These are phyloP conservation scores for Colletotrichum melonis DNA, from an alignment of 2,329 filamentous ascomycete species.

Conservation along the genomic window DNA sequence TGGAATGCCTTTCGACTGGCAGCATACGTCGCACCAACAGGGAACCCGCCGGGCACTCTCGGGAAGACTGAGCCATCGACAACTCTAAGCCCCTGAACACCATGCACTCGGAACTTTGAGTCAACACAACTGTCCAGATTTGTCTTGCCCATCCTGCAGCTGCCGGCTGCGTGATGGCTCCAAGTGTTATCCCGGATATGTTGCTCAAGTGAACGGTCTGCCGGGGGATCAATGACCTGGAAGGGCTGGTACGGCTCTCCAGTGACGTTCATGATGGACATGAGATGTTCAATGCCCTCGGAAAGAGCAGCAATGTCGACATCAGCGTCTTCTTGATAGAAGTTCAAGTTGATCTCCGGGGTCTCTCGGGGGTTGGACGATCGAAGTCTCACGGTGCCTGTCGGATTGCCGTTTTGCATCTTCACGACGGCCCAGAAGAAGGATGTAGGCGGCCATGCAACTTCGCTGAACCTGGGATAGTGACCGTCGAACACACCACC, in stretches of 20 bases:
- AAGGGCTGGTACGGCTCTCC: no score
- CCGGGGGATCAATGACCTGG: no score
- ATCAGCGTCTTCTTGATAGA: slow-evolving; percentile 53
- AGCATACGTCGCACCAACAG: slow-evolving; percentile 67
- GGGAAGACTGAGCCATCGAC: slow-evolving; percentile 71
- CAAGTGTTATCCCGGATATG: slow-evolving; percentile 52
- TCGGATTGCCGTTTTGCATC: slow-evolving; percentile 56
- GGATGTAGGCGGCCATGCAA: no score
- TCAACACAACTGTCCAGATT: slow-evolving; percentile 69
- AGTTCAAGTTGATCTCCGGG: slow-evolving; percentile 71
- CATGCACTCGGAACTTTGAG: slow-evolving; percentile 66
- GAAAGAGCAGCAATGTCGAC: no score
- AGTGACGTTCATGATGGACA: no score
- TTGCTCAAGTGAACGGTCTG: no score
- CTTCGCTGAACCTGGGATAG: no score
- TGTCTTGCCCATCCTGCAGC: slow-evolving; percentile 63
- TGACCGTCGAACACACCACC: no score
- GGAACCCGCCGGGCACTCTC: slow-evolving; percentile 57
- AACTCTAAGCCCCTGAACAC: slow-evolving; percentile 66
- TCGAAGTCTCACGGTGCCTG: slow-evolving; percentile 70
- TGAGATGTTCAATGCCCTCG: no score
- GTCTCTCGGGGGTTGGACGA: slow-evolving; percentile 71
- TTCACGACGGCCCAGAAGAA: no score
- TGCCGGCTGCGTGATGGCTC: slow-evolving; percentile 66
- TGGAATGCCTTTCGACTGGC: slow-evolving; percentile 72